phyloP scores from a whole-genome alignment of 2,329 filamentous ascomycete species.

The Allantophomopsis lycopodina region DNA sequence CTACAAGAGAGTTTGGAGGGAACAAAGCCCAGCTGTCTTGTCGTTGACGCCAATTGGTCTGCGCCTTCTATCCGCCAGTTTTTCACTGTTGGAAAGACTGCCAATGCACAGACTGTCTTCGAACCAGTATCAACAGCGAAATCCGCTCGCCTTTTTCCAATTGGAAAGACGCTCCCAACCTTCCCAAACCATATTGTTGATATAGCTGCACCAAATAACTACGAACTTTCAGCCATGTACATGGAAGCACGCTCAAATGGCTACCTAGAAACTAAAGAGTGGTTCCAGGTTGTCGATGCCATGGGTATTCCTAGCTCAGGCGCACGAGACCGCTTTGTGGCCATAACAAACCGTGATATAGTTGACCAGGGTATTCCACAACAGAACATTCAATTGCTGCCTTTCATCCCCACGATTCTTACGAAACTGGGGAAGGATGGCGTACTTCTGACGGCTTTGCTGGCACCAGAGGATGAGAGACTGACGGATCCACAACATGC shows the following conservation, averaged over 20 bases:
- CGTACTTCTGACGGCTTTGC: conserved; percentile 57
- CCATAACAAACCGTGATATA: conserved; percentile 50
- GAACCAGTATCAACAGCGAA: conserved; percentile 85
- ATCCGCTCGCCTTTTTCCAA: conserved; percentile 17
- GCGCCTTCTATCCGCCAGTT: conserved; percentile 51
- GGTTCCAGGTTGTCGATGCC: conserved; percentile 71
- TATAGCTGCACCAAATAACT: conserved; percentile 68
- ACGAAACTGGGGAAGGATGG: conserved; percentile 60
- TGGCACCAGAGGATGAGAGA: conserved; percentile 53
- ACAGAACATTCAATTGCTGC: conserved; percentile 71
- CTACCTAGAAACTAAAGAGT: conserved; percentile 55
- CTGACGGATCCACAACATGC: conserved; percentile 48
- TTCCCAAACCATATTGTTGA: conserved; percentile 54
- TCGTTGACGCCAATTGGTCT: conserved; percentile 82
- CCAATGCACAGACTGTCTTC: conserved; percentile 53
- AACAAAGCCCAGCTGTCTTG: conserved; percentile 57
- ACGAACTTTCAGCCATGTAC: conserved; percentile 75
- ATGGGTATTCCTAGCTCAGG: conserved; percentile 59
- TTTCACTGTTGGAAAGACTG: conserved; percentile 43
- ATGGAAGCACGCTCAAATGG: conserved; percentile 48
- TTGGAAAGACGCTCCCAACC: conserved; percentile 12
- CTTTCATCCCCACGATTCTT: conserved; percentile 73
- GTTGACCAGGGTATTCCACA: conserved; percentile 75
- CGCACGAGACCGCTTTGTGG: conserved; percentile 57
- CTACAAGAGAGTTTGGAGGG: conserved; percentile 47